Evolutionary conservation across 1,284 basidiomycete genomes (phyloP).

Genomic region (Ganoderma lucidum): DNA sequence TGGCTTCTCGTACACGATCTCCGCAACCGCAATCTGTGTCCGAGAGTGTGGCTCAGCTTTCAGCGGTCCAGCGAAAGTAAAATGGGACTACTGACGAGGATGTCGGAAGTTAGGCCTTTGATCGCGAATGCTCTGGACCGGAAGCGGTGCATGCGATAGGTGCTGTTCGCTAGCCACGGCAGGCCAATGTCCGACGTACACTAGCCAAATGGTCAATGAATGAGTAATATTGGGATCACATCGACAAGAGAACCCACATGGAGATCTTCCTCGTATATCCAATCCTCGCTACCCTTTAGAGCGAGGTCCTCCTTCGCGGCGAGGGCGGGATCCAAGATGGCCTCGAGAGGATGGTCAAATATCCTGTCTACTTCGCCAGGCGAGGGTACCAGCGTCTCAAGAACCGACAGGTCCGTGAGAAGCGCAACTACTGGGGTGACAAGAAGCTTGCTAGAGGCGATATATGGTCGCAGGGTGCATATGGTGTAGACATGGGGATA

Average conservation of each 20-base stretch:
- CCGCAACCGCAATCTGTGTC: constrained; percentile 63
- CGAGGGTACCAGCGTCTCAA: constrained; percentile 61
- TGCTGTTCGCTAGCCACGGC: constrained; percentile 52
- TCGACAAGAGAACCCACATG: constrained; percentile 53
- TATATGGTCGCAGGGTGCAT: constrained; percentile 74
- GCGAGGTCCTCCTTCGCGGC: constrained; percentile 58
- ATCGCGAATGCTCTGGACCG: constrained; percentile 78
- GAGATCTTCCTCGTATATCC: constrained; percentile 76
- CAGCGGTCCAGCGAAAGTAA: background rate
- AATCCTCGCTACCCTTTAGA: constrained; percentile 69
- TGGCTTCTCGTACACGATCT: constrained; percentile 59
- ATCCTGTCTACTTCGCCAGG: constrained; percentile 80
- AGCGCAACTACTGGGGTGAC: constrained; percentile 81
- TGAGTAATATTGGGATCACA: constrained; percentile 14
- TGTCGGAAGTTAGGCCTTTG: constrained; percentile 85
- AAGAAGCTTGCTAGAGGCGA: constrained; percentile 68
- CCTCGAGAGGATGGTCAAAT: constrained; percentile 81
- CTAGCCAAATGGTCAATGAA: constrained; percentile 40
- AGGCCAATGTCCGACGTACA: constrained; percentile 63
- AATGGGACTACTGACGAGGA: constrained; percentile 60
- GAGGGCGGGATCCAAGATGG: constrained; percentile 66
- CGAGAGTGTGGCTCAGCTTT: background rate
- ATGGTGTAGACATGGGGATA: constrained; percentile 68
- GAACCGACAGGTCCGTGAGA: constrained; percentile 60
- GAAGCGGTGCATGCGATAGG: constrained; percentile 81